These are phyloP conservation scores for Oemleria cerasiformis DNA, from an alignment of 306 rosid genomes.

Conservation along the genomic window DNA sequence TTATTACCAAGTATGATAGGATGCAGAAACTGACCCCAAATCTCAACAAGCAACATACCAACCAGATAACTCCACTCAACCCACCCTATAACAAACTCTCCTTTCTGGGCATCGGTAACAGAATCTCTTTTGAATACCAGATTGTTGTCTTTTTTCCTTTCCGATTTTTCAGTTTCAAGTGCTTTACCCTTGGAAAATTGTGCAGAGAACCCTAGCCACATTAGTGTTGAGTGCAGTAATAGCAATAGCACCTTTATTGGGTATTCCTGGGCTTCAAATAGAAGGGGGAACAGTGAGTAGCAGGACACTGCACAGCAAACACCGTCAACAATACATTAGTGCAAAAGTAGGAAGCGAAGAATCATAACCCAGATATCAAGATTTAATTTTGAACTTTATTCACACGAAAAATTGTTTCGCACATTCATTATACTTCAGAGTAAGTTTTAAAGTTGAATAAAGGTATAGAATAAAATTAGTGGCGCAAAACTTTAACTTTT, in stretches of 20 bases:
- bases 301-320: constrained; percentile 64
- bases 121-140: constrained; percentile 20
- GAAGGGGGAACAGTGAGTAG: constrained; percentile 78
- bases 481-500: neutral
- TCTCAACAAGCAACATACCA: constrained; percentile 68
- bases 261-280: constrained; percentile 78
- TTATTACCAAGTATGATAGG: constrained; percentile 61
- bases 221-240: constrained; percentile 58
- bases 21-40: constrained; percentile 81
- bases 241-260: constrained; percentile 72
- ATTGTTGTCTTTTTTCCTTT: constrained; percentile 28
- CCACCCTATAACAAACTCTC: constrained; percentile 46
- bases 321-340: constrained; percentile 11
- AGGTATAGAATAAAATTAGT: neutral
- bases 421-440: neutral
- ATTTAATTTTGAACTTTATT: neutral
- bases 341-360: neutral
- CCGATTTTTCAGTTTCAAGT: constrained; percentile 15
- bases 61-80: constrained; percentile 48
- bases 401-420: neutral
- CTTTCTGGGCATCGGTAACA: constrained; percentile 16
- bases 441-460: neutral
- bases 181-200: constrained; percentile 40
- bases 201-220: constrained; percentile 75
- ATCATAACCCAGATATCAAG: neutral